These are phyloP conservation scores for Brassica cretica DNA, from an alignment of 345 rosid species.

Conservation along the genomic window DNA sequence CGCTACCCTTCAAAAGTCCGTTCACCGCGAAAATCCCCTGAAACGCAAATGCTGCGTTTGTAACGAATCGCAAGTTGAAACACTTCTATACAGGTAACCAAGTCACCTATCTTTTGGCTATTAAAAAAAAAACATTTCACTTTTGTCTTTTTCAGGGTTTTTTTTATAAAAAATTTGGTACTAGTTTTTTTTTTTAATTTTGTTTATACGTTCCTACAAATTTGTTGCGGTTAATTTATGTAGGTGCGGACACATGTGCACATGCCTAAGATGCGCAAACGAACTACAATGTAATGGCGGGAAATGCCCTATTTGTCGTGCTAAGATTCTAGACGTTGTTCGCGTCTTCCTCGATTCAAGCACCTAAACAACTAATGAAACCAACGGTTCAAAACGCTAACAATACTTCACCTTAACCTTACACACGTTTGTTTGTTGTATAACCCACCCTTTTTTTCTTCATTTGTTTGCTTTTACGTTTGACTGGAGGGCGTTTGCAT, in stretches of 20 bases:
- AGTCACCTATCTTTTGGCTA: neutral
- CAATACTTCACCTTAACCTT: slow-evolving; percentile 4
- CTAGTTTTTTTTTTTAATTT: neutral
- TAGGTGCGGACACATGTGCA: slow-evolving; percentile 95
- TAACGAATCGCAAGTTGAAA: slow-evolving; percentile 64
- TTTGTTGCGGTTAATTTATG: neutral
- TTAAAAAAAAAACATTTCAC: neutral
- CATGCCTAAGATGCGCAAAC: slow-evolving; percentile 71
- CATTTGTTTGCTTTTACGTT: slow-evolving; percentile 13
- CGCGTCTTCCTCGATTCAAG: slow-evolving; percentile 54
- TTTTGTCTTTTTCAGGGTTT: neutral
- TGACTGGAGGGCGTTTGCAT: slow-evolving; percentile 21
- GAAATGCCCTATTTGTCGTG: slow-evolving; percentile 75
- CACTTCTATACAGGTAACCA: slow-evolving; percentile 54
- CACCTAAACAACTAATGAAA: neutral
- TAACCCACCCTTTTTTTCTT: neutral
- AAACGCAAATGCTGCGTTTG: slow-evolving; percentile 74
- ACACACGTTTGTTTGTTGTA: neutral
- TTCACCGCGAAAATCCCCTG: slow-evolving; percentile 43
- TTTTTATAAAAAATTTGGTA: too few species aligned
- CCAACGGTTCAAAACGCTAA: slow-evolving; percentile 11
- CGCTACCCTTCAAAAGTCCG: slow-evolving; percentile 47
- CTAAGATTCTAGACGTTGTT: slow-evolving; percentile 77
- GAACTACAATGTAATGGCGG: slow-evolving; percentile 67
- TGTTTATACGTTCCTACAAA: slow-evolving; percentile 1